Percentiles rank a stretch among this genome's conserved stretches.
These are phyloP conservation scores for Stromatinia cepivora DNA, from an alignment of 2,329 filamentous ascomycete genomes.

Conservation along the genomic window DNA sequence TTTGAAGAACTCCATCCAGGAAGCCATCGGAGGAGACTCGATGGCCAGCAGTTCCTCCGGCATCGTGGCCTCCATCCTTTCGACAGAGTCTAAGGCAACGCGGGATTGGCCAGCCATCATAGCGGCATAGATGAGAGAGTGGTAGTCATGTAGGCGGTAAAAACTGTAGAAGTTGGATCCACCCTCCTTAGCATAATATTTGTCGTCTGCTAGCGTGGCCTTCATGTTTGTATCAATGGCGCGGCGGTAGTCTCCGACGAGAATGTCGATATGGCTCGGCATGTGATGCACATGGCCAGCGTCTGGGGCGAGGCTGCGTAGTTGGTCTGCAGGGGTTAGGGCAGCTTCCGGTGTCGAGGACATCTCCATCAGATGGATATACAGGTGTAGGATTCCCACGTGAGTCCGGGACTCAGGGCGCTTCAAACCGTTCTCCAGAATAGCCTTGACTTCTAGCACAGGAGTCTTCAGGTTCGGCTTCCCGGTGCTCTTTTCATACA, in stretches of 20 bases:
- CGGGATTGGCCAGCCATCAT: conserved; percentile 71
- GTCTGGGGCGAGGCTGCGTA: conserved; percentile 67
- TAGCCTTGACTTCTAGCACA: conserved; percentile 57
- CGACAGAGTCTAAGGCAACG: conserved; percentile 61
- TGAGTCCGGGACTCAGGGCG: conserved; percentile 54
- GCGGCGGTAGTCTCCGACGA: conserved; percentile 68
- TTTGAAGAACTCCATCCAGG: conserved; percentile 74
- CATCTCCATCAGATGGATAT: conserved; percentile 80
- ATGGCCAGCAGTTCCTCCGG: conserved; percentile 64
- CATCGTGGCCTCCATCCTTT: conserved; percentile 60
- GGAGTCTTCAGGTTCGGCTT: conserved; percentile 54
- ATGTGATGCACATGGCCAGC: conserved; percentile 73
- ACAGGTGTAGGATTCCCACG: conserved; percentile 71
- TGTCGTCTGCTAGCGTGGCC: conserved; percentile 67
- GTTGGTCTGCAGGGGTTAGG: conserved; percentile 58
- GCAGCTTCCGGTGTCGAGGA: conserved; percentile 64
- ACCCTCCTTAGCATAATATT: conserved; percentile 60
- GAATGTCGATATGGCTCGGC: conserved; percentile 74
- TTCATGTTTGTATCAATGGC: conserved; percentile 67
- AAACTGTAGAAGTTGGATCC: conserved; percentile 73
- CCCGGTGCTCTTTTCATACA: conserved; percentile 63
- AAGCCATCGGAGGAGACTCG: conserved; percentile 71
- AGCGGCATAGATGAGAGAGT: conserved; percentile 74
- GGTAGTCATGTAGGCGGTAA: conserved; percentile 73
- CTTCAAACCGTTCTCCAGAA: conserved; percentile 59